phyloP scores from a whole-genome alignment of 768 basidiomycete genomes.

The Panaeolus papilionaceus region DNA sequence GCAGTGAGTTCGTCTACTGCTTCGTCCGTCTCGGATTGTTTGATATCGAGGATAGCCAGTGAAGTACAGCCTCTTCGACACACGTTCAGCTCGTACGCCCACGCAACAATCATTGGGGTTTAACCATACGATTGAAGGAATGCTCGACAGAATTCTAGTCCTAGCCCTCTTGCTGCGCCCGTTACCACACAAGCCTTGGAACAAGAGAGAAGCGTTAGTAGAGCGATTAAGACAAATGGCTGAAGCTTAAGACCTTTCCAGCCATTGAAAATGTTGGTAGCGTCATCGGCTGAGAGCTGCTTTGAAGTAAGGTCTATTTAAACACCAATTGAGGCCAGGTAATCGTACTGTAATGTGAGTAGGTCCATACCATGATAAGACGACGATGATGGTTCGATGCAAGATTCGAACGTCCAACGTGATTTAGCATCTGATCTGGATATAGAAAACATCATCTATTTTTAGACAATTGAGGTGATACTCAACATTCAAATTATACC shows the following conservation, averaged over 20 bases:
- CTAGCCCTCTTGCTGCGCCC: conserved; percentile 91
- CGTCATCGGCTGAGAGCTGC: conserved; percentile 47
- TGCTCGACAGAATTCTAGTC: conserved; percentile 89
- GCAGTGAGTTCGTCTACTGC: conserved; percentile 71
- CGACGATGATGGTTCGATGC: neutral
- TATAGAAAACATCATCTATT: neutral
- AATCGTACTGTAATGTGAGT: neutral
- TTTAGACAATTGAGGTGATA: neutral
- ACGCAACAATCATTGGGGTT: neutral
- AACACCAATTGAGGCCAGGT: neutral
- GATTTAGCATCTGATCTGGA: neutral
- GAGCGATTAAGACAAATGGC: neutral
- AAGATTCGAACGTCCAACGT: neutral
- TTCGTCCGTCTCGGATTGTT: conserved; percentile 64
- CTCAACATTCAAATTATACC: conserved; percentile 19
- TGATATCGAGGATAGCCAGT: conserved; percentile 84
- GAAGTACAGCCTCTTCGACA: conserved; percentile 74
- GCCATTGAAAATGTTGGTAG: conserved; percentile 82
- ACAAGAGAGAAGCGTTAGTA: conserved; percentile 8
- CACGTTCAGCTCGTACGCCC: conserved; percentile 9
- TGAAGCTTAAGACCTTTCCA: conserved; percentile 59
- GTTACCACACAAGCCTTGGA: conserved; percentile 88
- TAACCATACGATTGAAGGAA: conserved; percentile 80
- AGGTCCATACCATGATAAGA: neutral
- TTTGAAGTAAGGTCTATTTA: conserved; percentile 18